Conservation (phyloP, 2,329 filamentous ascomycete species). For the Bimuria novae-zelandiae region DNA sequence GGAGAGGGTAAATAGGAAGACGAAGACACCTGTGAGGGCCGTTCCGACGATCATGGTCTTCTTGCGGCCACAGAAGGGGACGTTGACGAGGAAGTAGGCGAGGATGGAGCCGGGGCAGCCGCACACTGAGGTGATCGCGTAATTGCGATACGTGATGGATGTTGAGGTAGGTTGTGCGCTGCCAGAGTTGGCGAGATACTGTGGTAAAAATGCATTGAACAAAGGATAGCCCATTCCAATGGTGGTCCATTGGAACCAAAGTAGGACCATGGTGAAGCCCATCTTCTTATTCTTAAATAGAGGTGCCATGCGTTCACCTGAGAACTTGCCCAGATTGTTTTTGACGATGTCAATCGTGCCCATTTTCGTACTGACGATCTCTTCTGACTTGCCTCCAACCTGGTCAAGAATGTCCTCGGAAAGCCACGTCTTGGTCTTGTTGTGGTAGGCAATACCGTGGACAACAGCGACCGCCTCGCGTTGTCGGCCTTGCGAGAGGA, state of each 20-base stretch:
- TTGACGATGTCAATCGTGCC: conserved; percentile 57
- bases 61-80: conserved; percentile 73
- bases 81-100: conserved; percentile 72
- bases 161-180: conserved; percentile 28
- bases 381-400: conserved; percentile 56
- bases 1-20: conserved; percentile 68
- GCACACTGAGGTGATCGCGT: conserved; percentile 76
- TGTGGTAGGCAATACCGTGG: conserved; percentile 75
- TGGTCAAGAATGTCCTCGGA: conserved; percentile 68
- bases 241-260: conserved; percentile 81
- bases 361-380: conserved; percentile 46
- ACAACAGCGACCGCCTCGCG: conserved; percentile 79
- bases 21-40: conserved; percentile 68
- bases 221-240: conserved; percentile 88
- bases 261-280: conserved; percentile 53
- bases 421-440: conserved; percentile 58
- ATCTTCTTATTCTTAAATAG: conserved; percentile 60
- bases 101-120: conserved; percentile 79
- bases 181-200: conserved; percentile 71
- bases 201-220: conserved; percentile 89
- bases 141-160: conserved; percentile 71
- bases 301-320: conserved; percentile 67
- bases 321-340: conserved; percentile 68
- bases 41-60: conserved; percentile 73
- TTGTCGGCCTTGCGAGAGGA: conserved; percentile 76